Conservation (phyloP, 2,329 filamentous ascomycete species). For the Teratosphaeria viscida region DNA sequence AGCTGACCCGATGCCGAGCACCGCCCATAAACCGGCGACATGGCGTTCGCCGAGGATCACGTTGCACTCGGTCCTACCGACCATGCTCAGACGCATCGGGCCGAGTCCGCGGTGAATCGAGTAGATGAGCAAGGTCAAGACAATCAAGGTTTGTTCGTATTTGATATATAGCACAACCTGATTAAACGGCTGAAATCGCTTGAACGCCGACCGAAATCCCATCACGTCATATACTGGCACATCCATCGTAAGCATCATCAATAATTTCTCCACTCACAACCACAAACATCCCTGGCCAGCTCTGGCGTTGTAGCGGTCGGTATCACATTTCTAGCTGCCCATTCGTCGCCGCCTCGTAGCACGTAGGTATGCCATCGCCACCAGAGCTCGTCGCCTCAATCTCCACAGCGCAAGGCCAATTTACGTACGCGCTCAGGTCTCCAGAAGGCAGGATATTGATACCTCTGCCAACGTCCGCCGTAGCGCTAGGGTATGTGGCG, state of each 20-base stretch:
- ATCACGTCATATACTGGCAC: background rate
- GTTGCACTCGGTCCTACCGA: background rate
- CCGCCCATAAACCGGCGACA: background rate
- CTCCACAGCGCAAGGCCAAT: constrained; percentile 51
- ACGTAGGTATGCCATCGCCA: constrained; percentile 43
- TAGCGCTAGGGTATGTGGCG: constrained; percentile 8
- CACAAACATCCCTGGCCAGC: constrained; percentile 29
- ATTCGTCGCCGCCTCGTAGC: constrained; percentile 34
- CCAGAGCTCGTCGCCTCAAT: constrained; percentile 43
- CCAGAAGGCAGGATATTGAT: constrained; percentile 4
- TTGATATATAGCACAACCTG: too few species aligned
- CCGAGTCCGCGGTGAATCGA: background rate
- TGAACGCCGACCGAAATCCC: background rate
- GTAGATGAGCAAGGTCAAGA: background rate
- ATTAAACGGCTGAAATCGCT: background rate
- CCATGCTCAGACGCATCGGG: background rate
- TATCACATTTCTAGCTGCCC: constrained; percentile 26
- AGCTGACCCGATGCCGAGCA: too few species aligned
- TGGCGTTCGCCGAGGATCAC: background rate
- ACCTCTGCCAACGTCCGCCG: background rate
- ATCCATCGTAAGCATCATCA: constrained; percentile 7
- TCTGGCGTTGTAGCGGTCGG: constrained; percentile 26
- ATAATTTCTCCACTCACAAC: constrained; percentile 37
- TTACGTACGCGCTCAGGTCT: constrained; percentile 22
- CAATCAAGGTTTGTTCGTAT: background rate